These are phyloP conservation scores for Trametes versicolor DNA, from an alignment of 1,284 basidiomycete genomes.

Conservation along the genomic window DNA sequence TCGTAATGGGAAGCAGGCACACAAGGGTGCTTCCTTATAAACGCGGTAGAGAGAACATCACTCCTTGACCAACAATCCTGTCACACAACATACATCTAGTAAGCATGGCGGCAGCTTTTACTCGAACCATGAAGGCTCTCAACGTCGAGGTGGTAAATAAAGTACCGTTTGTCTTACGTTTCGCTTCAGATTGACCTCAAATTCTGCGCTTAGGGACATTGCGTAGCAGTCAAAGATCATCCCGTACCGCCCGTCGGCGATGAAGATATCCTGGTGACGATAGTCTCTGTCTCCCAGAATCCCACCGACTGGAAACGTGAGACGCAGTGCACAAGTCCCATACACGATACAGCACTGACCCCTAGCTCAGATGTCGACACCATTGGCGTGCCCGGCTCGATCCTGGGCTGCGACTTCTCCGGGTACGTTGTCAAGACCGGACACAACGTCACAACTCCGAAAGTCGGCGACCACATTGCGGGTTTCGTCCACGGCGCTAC, in stretches of 20 bases:
- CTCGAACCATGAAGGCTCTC: constrained; percentile 33
- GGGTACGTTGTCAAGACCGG: constrained; percentile 39
- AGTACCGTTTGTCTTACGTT: no score
- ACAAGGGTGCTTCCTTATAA: no score
- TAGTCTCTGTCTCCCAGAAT: constrained; percentile 40
- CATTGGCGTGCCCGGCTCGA: constrained; percentile 26
- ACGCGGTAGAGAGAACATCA: no score
- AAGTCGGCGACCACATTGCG: constrained; percentile 40
- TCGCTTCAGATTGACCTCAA: no score
- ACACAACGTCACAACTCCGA: constrained; percentile 29
- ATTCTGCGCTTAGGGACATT: constrained; percentile 19
- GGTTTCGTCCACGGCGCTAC: constrained; percentile 39
- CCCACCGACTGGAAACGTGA: constrained; percentile 43
- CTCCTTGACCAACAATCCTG: no score
- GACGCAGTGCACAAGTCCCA: constrained; percentile 14
- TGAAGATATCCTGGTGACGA: constrained; percentile 41
- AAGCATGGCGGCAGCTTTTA: background rate
- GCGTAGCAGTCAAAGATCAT: constrained; percentile 34
- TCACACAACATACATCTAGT: no score
- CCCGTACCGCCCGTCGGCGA: constrained; percentile 39
- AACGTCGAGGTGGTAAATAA: constrained; percentile 30
- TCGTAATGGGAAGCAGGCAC: no score
- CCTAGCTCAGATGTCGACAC: background rate
- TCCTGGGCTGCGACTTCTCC: constrained; percentile 41
- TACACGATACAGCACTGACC: no score